A percentile compares a stretch with the other conserved stretches of the same genome.
Conservation (phyloP, 805 yeast species). For the Yamadazyma kitorensis region DNA sequence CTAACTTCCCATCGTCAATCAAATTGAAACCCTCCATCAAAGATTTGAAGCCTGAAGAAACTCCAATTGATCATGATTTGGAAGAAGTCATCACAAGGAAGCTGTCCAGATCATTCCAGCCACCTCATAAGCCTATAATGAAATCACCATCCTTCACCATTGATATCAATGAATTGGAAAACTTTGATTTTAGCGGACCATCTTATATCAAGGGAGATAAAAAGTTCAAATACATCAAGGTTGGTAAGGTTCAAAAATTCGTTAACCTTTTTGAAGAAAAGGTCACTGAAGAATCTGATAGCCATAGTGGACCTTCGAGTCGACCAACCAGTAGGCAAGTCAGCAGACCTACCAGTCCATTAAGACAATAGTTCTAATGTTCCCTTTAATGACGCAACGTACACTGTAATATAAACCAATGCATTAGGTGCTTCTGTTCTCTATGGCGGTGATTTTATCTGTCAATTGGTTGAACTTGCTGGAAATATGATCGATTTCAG, state of each 20-base stretch:
- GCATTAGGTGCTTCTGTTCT: too few species aligned
- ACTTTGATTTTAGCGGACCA: constrained; percentile 21
- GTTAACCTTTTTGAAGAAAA: constrained; percentile 42
- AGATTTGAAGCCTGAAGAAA: constrained; percentile 7
- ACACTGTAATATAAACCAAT: neutral
- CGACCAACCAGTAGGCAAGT: constrained; percentile 4
- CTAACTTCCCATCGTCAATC: neutral
- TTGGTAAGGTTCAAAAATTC: constrained; percentile 45
- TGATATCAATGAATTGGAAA: constrained; percentile 11
- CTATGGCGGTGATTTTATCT: constrained; percentile 26
- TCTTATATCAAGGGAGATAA: constrained; percentile 38
- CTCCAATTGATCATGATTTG: constrained; percentile 5
- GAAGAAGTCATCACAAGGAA: constrained; percentile 4
- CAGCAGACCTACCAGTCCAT: constrained; percentile 9
- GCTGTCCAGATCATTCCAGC: constrained; percentile 7
- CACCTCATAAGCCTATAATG: constrained; percentile 6
- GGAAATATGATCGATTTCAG: constrained; percentile 24
- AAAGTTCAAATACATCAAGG: constrained; percentile 43
- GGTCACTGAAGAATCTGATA: constrained; percentile 13
- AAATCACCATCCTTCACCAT: constrained; percentile 12
- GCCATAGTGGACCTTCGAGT: constrained; percentile 4
- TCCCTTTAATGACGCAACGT: neutral
- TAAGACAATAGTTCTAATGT: constrained; percentile 1
- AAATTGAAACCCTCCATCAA: constrained; percentile 12
- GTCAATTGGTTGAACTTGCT: constrained; percentile 34